Evolutionary conservation across 2,329 filamentous ascomycete genomes (phyloP).

Genomic region (Tolypocladium tropicale): DNA sequence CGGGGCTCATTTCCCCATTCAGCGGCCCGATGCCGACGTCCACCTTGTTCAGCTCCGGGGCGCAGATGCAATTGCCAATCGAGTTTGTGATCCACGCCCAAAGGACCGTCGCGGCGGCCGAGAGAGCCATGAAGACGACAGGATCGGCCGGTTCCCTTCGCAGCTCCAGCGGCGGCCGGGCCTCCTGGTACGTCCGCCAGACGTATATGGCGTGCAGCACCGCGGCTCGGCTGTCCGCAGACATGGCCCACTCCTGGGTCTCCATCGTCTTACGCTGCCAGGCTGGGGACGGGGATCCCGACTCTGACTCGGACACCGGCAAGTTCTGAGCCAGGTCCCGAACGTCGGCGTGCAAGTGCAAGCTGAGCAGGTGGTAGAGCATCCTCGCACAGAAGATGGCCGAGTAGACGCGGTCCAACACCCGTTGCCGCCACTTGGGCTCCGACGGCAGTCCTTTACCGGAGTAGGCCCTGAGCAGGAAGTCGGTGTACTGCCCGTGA

Average conservation of each 20-base stretch:
- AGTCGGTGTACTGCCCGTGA: conserved; percentile 7
- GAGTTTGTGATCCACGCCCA: conserved; percentile 25
- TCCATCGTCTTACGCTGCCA: conserved; percentile 12
- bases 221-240: conserved; percentile 18
- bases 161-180: not conserved
- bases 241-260: conserved; percentile 18
- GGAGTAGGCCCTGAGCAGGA: conserved; percentile 16
- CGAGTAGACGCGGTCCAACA: conserved; percentile 16
- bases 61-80: conserved; percentile 15
- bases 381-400: conserved; percentile 21
- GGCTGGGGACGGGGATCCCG: conserved; percentile 5
- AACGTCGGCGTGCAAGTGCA: conserved; percentile 26
- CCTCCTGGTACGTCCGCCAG: conserved; percentile 15
- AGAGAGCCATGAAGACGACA: conserved; percentile 20
- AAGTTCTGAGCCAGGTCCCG: conserved; percentile 3
- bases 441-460: conserved; percentile 16
- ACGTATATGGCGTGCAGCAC: conserved; percentile 22
- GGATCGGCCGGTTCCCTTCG: conserved; percentile 17
- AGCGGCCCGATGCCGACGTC: conserved; percentile 11
- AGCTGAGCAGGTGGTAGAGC: conserved; percentile 24
- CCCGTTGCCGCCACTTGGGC: conserved; percentile 10
- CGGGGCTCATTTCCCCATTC: conserved; percentile 13
- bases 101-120: conserved; percentile 19
- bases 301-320: not conserved
- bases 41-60: conserved; percentile 12